Base-by-base conservation (phyloP, 176 grass and related monocot genomes). In the Tuctoria greenei region DNA sequence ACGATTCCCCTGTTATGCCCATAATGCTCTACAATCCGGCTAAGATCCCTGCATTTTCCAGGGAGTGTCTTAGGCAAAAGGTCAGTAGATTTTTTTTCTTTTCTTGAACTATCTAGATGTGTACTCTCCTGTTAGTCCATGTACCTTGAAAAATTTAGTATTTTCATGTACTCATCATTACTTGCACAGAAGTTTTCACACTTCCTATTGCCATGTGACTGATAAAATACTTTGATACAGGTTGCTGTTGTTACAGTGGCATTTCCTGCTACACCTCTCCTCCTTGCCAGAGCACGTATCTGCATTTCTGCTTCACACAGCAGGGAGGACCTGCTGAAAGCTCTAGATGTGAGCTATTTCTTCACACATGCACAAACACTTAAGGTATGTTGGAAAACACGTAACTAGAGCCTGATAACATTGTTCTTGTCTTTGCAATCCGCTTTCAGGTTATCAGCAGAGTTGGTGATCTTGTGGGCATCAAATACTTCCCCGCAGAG, bases 11-110 rank as follows among this genome's bases (percentile, higher is more conserved):
- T 50, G 83, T 95, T 60, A 95, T 95, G 88, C 92, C 92, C 43
- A 91, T 91, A 75, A 95, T 95, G 92, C 86, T 95, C 1, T 95
- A 95, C 68, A 95, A 95, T 61, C 92, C 88, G 6, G 92, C 86
- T 67, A 95, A 95, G 73, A 95, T 95, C 31, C 92, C 92, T 66
- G 88, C 92, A 24, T 95, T 95, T 74, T 91, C 88, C 50, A 90
- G 92, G 61, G 92, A 95, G 42, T 95, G 92, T 47, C 85, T 95
- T 40, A 82, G 83, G 51, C 86, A 91, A 82, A 91, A 91, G 67
- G 92, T 95, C 71, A 85, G 89, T 86, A n/a, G 0, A 61, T 56
- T 4, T 47, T 11, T 49, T 65, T 37, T 2, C 7, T 7, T 7
- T 21, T 54, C 4, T 8, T n/a, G 31, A 52, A 51, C 31, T 17